Base-by-base conservation (phyloP, 192 early-diverging fungal species). In the Pilobolus umbonatus region DNA sequence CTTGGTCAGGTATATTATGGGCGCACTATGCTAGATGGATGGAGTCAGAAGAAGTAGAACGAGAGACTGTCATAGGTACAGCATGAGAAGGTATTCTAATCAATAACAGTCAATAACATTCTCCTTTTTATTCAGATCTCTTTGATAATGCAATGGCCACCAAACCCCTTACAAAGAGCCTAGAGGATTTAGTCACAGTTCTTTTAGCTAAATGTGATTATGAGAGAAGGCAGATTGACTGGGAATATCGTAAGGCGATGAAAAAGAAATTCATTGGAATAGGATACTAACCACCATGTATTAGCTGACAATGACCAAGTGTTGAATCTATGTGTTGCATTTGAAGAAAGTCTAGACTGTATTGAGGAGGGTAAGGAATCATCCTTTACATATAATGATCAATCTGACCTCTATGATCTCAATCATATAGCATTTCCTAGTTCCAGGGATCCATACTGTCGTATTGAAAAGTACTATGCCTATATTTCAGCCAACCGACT, bases 1-100 rank as follows among this genome's bases (percentile, higher is more conserved):
- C 73, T 43, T 90, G 86, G 88, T 69, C 77, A 14, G 88, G 83
- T 7, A 79, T 77, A 42, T 60, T 89, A 14, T 89, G 86, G 82
- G 64, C 67, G 24, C 77, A 80, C 48, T 69, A 61, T 4, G 51
- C 77, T 12, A 47, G 77, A 38, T 53, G 74, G 22, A 48, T 60
- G 55, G 72, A 62, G 1, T 46, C 22, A 31, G 47, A 49, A 5
- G 14, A 49, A 12, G 8, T 30, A 30, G 47, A 48, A 12, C 5
- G 29, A 48, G 38, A 40, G 11, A 3, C n/a, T n/a, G n/a, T n/a
- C n/a, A n/a, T n/a, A n/a, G n/a, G n/a, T n/a, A n/a, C n/a, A n/a
- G n/a, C n/a, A n/a, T n/a, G n/a, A n/a, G n/a, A n/a, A n/a, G n/a
- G n/a, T n/a, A n/a, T n/a, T n/a, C n/a, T n/a, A n/a, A n/a, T n/a